Base-by-base conservation (phyloP, 345 rosid genomes). In the Crucihimalaya himalaica region DNA sequence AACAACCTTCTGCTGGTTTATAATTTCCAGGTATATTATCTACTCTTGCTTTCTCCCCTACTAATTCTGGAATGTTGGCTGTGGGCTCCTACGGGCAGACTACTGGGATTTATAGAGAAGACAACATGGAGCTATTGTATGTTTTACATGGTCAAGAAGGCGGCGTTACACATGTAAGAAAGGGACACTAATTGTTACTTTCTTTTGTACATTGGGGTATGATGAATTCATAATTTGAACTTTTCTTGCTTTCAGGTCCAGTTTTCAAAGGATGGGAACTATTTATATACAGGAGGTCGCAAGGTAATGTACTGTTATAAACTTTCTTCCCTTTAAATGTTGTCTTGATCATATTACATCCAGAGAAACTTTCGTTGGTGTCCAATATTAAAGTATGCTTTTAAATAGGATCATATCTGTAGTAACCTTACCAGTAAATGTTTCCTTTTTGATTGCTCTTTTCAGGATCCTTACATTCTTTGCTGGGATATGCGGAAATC, bases 101-200 rank as follows among this genome's bases (percentile, higher is more conserved):
- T 42, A 86, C 97, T 63, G 98, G 96, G 61, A 77, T 95, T 63
- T 90, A 87, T 71, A 87, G 88, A 76, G 99, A 95, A 82, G 98
- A 95, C 54, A 92, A 90, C 70, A 92, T 95, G 99, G 99, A 95
- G 83, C 91, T 88, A 39, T 75, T 92, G 23, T 95, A 92, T 61
- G 79, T 95, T 78, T 81, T 95, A 69, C 97, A 92, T 83, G 98
- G 99, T 56, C 99, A 95, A 76, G 96, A 90, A 84, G 97, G 97
- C 51, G 99, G 99, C 32, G 68, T 95, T 70, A 95, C 98, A 35
- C 99, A 90, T 79, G 98, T 95, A 85, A 87, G 89, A 80, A 59
- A 59, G 9, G 52, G 23, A 39, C 70, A 53, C 12, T 55, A 66
- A 50, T 70, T 29, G n/a, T 66, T 66, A 2, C 59, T 31, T 32